Evolutionary conservation across 2,329 filamentous ascomycete genomes (phyloP).

Genomic region (Aspergillus sp.): DNA sequence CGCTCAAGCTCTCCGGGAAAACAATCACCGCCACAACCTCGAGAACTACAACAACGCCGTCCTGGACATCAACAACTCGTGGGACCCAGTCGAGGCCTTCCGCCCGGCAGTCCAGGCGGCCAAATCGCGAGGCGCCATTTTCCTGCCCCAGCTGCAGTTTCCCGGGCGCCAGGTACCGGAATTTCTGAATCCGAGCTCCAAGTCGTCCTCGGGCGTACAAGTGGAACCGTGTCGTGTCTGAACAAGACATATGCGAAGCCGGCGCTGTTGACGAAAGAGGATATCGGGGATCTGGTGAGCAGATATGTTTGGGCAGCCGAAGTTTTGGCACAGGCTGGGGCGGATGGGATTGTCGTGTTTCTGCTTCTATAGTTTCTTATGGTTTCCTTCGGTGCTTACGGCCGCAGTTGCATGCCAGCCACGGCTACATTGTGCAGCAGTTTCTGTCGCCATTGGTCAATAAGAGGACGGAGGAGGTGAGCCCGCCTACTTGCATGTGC

Average conservation of each 20-base stretch:
- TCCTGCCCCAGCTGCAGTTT: conserved; percentile 15
- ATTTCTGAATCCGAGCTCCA: conserved; percentile 13
- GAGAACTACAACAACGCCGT: conserved; percentile 19
- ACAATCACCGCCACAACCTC: conserved; percentile 16
- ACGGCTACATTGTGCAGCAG: conserved; percentile 15
- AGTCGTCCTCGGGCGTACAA: conserved; percentile 14
- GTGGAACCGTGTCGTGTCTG: conserved; percentile 9
- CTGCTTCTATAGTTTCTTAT: neutral
- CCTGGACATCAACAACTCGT: conserved; percentile 15
- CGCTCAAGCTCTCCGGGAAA: conserved; percentile 13
- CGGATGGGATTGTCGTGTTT: conserved; percentile 14
- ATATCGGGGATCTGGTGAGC: conserved; percentile 11
- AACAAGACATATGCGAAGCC: conserved; percentile 12
- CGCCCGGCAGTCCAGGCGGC: conserved; percentile 13
- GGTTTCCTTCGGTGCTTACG: neutral
- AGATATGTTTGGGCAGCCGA: conserved; percentile 14
- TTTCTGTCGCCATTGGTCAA: conserved; percentile 11
- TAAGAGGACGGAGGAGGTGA: conserved; percentile 10
- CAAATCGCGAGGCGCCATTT: conserved; percentile 14
- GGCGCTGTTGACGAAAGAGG: conserved; percentile 7
- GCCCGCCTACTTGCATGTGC: no score
- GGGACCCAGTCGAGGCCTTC: conserved; percentile 14
- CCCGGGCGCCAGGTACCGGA: conserved; percentile 16
- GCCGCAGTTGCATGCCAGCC: conserved; percentile 7
- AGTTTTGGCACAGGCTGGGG: conserved; percentile 12